Percentiles rank a stretch among this genome's conserved stretches.
phyloP scores from a whole-genome alignment of 768 basidiomycete genomes.

The Pisolithus albus region DNA sequence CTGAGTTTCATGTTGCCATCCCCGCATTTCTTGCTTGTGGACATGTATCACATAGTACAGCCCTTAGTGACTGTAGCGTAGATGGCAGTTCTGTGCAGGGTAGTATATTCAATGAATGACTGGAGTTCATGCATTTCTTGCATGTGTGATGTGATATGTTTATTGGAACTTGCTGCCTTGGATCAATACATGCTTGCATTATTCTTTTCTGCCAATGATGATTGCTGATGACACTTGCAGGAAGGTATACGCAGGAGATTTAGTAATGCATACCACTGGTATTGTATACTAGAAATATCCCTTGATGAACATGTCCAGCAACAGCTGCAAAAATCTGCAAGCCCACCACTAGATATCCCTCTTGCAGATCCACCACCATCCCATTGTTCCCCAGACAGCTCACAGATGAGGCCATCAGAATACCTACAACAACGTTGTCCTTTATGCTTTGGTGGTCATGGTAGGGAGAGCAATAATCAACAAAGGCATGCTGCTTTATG shows the following conservation, averaged over 20 bases:
- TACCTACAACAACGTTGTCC: constrained; percentile 21
- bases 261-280: constrained; percentile 24
- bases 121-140: no score
- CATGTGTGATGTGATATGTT: no score
- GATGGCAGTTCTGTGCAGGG: no score
- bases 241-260: constrained; percentile 19
- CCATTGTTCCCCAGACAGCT: not conserved
- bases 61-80: no score
- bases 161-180: no score
- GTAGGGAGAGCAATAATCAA: not conserved
- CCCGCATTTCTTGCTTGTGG: no score
- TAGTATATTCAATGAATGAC: no score
- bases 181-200: no score
- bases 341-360: no score
- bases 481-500: constrained; percentile 1
- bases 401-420: constrained; percentile 7
- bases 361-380: not conserved
- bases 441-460: constrained; percentile 18
- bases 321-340: not conserved
- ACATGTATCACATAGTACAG: no score
- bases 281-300: constrained; percentile 11
- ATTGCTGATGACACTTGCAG: constrained; percentile 7
- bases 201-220: no score
- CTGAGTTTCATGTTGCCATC: no score
- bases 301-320: constrained; percentile 5